Evolutionary conservation across 1,139 yeast species (phyloP).

Genomic region (Saccharomyces uvarum): DNA sequence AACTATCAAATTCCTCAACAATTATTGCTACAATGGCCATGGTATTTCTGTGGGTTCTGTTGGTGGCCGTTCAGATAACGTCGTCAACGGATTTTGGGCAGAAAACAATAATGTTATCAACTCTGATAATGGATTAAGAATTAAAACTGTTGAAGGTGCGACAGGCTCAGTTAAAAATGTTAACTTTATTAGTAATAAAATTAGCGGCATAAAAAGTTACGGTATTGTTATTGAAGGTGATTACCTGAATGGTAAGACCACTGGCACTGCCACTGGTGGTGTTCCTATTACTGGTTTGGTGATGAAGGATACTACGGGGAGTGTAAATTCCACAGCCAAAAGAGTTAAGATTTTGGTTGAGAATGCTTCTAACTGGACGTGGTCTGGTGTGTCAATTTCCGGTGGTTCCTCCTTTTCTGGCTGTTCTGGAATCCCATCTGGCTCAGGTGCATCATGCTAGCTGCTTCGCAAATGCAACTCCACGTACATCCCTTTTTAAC

Average conservation of each 20-base stretch:
- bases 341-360: constrained; percentile 7
- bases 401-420: constrained; percentile 9
- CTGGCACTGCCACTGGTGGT: constrained; percentile 14
- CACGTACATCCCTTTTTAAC: background rate
- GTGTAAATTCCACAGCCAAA: background rate
- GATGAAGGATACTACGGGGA: constrained; percentile 5
- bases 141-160: constrained; percentile 14
- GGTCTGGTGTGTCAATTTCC: constrained; percentile 6
- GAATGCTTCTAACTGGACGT: constrained; percentile 13
- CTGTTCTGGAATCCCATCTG: constrained; percentile 14
- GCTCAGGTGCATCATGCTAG: constrained; percentile 1
- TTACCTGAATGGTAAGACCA: constrained; percentile 11
- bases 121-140: constrained; percentile 15
- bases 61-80: constrained; percentile 11
- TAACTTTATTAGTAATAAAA: constrained; percentile 8
- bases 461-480: background rate
- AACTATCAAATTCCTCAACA: constrained; percentile 9
- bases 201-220: constrained; percentile 9
- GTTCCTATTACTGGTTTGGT: constrained; percentile 15
- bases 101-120: constrained; percentile 8
- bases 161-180: constrained; percentile 12
- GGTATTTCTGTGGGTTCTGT: constrained; percentile 18
- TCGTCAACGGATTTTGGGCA: constrained; percentile 9
- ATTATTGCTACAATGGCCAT: constrained; percentile 15
- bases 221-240: constrained; percentile 17